Conservation (phyloP, 2,329 filamentous ascomycete species). For the Aphanocladium album region DNA sequence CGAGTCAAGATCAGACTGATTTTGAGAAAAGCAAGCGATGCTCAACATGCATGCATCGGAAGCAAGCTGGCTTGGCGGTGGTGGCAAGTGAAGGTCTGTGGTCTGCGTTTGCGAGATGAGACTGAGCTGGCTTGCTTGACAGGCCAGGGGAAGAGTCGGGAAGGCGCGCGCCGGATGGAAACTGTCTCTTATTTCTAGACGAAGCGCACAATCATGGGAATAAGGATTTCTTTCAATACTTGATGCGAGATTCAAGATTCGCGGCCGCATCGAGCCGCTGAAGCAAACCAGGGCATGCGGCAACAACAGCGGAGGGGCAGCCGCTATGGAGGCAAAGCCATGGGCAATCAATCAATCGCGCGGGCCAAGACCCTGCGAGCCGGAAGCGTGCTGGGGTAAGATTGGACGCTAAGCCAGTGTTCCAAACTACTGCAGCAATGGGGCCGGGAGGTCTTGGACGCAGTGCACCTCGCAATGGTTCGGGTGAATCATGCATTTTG, state of each 20-base stretch:
- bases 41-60: not conserved
- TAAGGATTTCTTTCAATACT: too few relatives aligned
- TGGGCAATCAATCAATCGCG: not conserved
- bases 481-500: not conserved
- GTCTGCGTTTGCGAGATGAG: not conserved
- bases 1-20: too few relatives aligned
- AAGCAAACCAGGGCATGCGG: too few relatives aligned
- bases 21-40: not conserved
- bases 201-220: too few relatives aligned
- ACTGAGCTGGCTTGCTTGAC: too few relatives aligned
- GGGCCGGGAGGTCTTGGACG: not conserved
- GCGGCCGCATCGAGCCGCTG: too few relatives aligned
- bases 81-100: not conserved
- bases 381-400: not conserved
- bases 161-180: too few relatives aligned
- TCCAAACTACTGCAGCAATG: conserved; percentile 1
- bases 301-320: too few relatives aligned
- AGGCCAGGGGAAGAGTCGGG: too few relatives aligned
- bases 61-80: conserved; percentile 20
- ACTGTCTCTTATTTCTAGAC: too few relatives aligned
- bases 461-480: not conserved
- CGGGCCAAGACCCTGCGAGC: not conserved
- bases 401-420: not conserved
- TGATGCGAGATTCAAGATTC: not conserved
- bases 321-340: not conserved